phyloP scores from a whole-genome alignment of 2,329 filamentous ascomycete species.

The Aspergillus sp. region DNA sequence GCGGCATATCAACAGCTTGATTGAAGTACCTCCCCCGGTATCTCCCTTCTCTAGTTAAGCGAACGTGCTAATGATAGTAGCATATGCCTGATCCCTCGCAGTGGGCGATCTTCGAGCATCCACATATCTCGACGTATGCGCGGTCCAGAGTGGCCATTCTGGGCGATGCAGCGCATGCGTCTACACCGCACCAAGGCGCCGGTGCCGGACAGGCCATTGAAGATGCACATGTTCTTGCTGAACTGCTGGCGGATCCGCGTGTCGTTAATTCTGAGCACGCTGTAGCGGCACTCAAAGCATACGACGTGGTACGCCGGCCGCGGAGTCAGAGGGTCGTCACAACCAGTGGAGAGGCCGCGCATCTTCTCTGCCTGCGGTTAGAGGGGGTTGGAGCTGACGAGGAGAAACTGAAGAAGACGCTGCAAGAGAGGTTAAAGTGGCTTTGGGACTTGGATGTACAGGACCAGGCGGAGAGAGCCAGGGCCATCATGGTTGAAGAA shows the following conservation, averaged over 20 bases:
- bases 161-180: slow-evolving; percentile 42
- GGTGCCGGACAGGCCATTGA: slow-evolving; percentile 43
- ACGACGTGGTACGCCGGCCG: slow-evolving; percentile 51
- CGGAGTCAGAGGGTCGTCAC: slow-evolving; percentile 52
- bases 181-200: slow-evolving; percentile 38
- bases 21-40: slow-evolving; percentile 26
- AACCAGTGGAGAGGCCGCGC: slow-evolving; percentile 49
- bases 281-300: slow-evolving; percentile 51
- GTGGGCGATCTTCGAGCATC: slow-evolving; percentile 40
- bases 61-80: background rate
- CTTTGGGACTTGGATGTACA: slow-evolving; percentile 37
- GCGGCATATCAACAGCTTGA: slow-evolving; percentile 24
- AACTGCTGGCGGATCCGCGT: slow-evolving; percentile 45
- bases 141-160: slow-evolving; percentile 32
- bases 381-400: slow-evolving; percentile 29
- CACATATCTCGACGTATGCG: slow-evolving; percentile 30
- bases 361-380: slow-evolving; percentile 28
- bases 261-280: slow-evolving; percentile 36
- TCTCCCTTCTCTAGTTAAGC: too few species aligned
- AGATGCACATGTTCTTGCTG: slow-evolving; percentile 39
- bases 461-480: slow-evolving; percentile 25
- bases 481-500: background rate
- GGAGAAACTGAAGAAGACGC: slow-evolving; percentile 23
- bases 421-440: slow-evolving; percentile 29
- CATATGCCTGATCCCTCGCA: slow-evolving; percentile 33